These are phyloP conservation scores for Sambucus nigra DNA, from an alignment of 129 eudicot species.

Conservation along the genomic window DNA sequence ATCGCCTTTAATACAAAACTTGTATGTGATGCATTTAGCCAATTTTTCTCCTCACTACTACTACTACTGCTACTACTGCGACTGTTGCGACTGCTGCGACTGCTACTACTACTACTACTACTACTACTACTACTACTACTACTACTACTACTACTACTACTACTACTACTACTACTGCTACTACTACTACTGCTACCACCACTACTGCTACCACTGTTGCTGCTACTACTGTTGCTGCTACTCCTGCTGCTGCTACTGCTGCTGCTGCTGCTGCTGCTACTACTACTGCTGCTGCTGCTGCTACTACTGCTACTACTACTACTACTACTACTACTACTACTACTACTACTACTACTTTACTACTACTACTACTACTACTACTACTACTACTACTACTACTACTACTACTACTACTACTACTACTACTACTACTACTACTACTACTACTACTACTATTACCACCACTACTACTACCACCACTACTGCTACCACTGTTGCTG, in stretches of 20 bases:
- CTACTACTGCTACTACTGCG: neutral
- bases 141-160: neutral
- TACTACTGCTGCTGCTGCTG: too few relatives aligned
- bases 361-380: too few relatives aligned
- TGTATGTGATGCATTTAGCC: too few relatives aligned
- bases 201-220: neutral
- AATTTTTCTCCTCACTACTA: neutral
- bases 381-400: neutral
- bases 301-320: neutral
- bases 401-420: neutral
- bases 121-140: slow-evolving; percentile 1
- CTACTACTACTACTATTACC: neutral
- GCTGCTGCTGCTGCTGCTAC: neutral
- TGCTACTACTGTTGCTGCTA: too few relatives aligned
- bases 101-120: neutral
- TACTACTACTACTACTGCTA: neutral
- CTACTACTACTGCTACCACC: neutral
- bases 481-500: neutral
- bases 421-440: neutral
- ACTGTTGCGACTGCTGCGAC: neutral
- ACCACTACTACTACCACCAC: neutral
- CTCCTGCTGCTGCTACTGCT: neutral
- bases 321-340: neutral
- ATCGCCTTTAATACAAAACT: too few relatives aligned
- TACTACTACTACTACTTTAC: neutral